These are phyloP conservation scores for Apophysomyces elegans DNA, from an alignment of 371 early-diverging fungal genomes.

Conservation along the genomic window DNA sequence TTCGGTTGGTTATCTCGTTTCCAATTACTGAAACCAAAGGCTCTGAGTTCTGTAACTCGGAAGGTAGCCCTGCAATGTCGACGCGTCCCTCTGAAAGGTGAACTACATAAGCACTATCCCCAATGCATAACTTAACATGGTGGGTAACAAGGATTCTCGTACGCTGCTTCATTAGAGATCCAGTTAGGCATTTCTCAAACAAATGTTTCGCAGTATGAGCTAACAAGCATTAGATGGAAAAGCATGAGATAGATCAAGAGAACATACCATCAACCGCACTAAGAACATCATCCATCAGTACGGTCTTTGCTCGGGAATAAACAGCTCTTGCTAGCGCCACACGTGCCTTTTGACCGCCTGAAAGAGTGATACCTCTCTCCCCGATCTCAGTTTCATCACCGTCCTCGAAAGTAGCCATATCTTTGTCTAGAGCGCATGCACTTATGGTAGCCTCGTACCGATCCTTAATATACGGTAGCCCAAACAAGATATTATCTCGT, in stretches of 20 bases:
- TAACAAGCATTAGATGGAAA: background rate
- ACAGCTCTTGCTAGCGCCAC: constrained; percentile 86
- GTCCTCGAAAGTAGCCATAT: constrained; percentile 64
- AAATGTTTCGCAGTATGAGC: constrained; percentile 90
- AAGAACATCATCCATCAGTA: constrained; percentile 86
- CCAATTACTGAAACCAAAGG: constrained; percentile 39
- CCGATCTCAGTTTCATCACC: constrained; percentile 95
- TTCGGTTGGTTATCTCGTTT: constrained; percentile 44
- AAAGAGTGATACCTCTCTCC: constrained; percentile 80
- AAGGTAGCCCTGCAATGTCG: constrained; percentile 42
- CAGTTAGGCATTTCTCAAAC: constrained; percentile 69
- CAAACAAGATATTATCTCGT: constrained; percentile 64
- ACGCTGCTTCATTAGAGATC: constrained; percentile 72
- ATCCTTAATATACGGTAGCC: constrained; percentile 44
- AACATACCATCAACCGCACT: constrained; percentile 71
- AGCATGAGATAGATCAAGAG: no score
- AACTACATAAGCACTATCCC: constrained; percentile 66
- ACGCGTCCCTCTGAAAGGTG: constrained; percentile 64
- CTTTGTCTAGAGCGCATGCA: constrained; percentile 60
- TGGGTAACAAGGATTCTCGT: constrained; percentile 91
- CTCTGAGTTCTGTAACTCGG: constrained; percentile 51
- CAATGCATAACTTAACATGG: constrained; percentile 78
- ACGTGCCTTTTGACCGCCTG: constrained; percentile 82
- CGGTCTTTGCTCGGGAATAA: constrained; percentile 72
- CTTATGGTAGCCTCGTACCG: constrained; percentile 64